A percentile compares a stretch with the other conserved stretches of the same genome.
Evolutionary conservation across 2,329 filamentous ascomycete species (phyloP).

Genomic region (Neonectria hederae): DNA sequence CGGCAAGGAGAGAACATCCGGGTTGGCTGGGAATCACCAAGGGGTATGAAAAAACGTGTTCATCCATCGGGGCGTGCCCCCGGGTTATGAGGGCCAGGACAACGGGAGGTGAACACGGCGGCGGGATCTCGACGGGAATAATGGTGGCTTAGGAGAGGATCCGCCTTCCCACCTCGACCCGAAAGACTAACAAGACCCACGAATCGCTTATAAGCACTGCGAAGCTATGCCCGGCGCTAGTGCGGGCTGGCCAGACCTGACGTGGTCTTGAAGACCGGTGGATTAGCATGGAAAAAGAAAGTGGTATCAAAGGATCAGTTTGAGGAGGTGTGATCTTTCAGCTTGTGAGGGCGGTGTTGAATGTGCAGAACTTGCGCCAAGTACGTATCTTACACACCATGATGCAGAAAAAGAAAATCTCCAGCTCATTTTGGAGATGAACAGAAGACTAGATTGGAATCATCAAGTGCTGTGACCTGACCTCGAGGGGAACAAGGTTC

Average conservation of each 20-base stretch:
- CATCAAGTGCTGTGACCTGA: background rate
- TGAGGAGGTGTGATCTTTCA: background rate
- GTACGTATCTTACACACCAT: background rate
- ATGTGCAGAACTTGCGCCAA: background rate
- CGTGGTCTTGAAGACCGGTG: conserved; percentile 19
- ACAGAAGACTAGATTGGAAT: background rate
- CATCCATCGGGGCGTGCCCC: conserved; percentile 33
- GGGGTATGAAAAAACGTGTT: conserved; percentile 15
- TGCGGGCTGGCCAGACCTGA: conserved; percentile 20
- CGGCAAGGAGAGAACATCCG: background rate
- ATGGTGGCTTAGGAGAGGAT: conserved; percentile 29
- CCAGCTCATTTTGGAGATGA: background rate
- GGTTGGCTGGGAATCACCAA: conserved; percentile 1
- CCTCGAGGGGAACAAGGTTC: background rate
- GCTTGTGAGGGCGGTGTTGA: background rate
- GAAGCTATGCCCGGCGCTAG: conserved; percentile 33
- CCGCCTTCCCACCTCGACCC: conserved; percentile 31
- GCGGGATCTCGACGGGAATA: conserved; percentile 43
- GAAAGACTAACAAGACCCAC: conserved; percentile 20
- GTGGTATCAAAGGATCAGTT: conserved; percentile 7
- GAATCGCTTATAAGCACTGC: conserved; percentile 30
- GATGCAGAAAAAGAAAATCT: background rate
- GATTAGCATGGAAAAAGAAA: conserved; percentile 10
- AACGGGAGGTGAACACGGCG: conserved; percentile 33
- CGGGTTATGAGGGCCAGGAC: conserved; percentile 33